A percentile compares a stretch with the other conserved stretches of the same genome.
Conservation (phyloP, 2,329 filamentous ascomycete species). For the Penicillium sp. region DNA sequence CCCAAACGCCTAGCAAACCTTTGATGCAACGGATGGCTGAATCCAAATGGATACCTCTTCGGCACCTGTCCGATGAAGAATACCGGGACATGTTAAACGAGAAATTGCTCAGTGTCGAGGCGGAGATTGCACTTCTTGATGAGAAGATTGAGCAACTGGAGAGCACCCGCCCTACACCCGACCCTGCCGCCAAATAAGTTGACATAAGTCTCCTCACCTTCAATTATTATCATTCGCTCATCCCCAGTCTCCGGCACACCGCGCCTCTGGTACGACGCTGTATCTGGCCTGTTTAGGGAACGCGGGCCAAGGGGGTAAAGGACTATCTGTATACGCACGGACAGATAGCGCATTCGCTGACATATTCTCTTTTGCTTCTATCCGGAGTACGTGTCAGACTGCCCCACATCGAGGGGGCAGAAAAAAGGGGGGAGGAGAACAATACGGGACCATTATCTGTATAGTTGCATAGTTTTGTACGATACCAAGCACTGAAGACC, state of each 20-base stretch:
- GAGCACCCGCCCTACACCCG: conserved; percentile 22
- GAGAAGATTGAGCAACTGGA: conserved; percentile 68
- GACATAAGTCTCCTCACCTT: background rate
- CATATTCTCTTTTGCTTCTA: conserved; percentile 5
- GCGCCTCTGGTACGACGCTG: conserved; percentile 10
- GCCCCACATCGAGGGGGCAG: conserved; percentile 1
- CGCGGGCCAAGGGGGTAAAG: conserved; percentile 3
- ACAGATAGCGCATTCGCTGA: conserved; percentile 5
- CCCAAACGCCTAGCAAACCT: conserved; percentile 41
- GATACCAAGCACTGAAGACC: conserved; percentile 6
- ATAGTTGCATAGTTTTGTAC: conserved; percentile 10
- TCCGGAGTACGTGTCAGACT: background rate
- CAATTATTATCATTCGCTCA: background rate
- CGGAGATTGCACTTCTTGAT: conserved; percentile 77
- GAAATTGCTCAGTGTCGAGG: conserved; percentile 72
- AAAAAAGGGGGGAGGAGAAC: background rate
- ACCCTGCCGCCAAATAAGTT: conserved; percentile 10
- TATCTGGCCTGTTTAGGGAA: conserved; percentile 13
- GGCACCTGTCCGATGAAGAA: conserved; percentile 70
- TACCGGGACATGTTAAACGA: conserved; percentile 73
- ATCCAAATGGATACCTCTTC: conserved; percentile 73
- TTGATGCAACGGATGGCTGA: conserved; percentile 58
- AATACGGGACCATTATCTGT: background rate
- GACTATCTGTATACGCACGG: conserved; percentile 20
- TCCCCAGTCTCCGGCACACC: background rate